Percentiles rank a stretch among this genome's conserved stretches.
phyloP scores from a whole-genome alignment of 2,329 filamentous ascomycete species.

The Exophiala bonariae region DNA sequence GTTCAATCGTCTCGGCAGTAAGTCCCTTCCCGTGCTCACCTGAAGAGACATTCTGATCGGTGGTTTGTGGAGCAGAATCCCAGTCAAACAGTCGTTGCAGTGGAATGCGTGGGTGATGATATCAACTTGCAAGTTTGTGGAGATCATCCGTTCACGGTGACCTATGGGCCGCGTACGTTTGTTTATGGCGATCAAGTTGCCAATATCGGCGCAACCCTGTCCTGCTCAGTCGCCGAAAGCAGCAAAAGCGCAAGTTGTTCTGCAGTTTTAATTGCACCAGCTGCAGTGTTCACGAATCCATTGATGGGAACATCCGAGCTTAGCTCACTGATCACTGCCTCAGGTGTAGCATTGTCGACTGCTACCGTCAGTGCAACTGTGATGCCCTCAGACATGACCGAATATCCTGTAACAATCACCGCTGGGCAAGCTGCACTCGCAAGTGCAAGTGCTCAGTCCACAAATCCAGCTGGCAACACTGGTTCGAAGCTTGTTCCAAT shows the following conservation, averaged over 20 bases:
- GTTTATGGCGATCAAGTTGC: background rate
- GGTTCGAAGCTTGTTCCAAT: too few species aligned
- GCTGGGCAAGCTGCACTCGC: constrained; percentile 4
- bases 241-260: background rate
- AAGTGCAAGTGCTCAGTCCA: background rate
- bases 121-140: constrained; percentile 2
- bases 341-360: background rate
- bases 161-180: constrained; percentile 2
- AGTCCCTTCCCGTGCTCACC: background rate
- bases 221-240: constrained; percentile 5
- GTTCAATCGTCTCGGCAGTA: constrained; percentile 1
- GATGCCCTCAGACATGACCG: constrained; percentile 3
- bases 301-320: background rate
- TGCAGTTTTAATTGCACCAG: background rate
- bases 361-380: background rate
- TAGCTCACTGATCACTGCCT: constrained; percentile 2
- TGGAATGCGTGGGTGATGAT: constrained; percentile 1
- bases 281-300: constrained; percentile 3
- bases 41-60: background rate
- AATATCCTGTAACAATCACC: constrained; percentile 3
- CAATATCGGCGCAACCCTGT: background rate
- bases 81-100: background rate
- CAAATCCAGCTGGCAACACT: too few species aligned
- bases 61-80: background rate
- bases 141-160: constrained; percentile 1